Conservation (phyloP, 2,329 filamentous ascomycete genomes). For the Trichoderma brevicompactum region DNA sequence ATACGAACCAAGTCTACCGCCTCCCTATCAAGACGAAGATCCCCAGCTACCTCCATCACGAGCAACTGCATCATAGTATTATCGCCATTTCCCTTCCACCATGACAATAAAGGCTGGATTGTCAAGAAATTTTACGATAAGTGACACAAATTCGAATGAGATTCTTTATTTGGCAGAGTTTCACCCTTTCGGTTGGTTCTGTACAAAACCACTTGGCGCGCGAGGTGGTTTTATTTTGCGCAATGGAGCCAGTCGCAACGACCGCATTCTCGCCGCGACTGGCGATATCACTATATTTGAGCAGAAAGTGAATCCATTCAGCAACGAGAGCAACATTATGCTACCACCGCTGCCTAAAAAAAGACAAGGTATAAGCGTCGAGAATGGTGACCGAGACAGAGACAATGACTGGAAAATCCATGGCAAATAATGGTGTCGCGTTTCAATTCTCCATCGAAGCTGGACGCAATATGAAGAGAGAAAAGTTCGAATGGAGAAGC, state of each 20-base stretch:
- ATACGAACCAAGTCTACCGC: not conserved
- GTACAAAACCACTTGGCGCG: not conserved
- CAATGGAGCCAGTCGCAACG: not conserved
- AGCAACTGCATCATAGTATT: not conserved
- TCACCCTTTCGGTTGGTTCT: not conserved
- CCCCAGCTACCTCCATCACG: not conserved
- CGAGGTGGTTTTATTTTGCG: not conserved
- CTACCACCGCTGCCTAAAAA: not conserved
- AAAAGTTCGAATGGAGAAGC: not conserved
- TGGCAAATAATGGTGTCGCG: not conserved
- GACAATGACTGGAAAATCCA: not conserved
- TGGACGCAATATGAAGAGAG: not conserved
- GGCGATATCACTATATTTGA: slow-evolving; percentile 5
- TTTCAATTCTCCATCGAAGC: not conserved
- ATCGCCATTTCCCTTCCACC: not conserved
- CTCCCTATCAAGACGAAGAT: not conserved
- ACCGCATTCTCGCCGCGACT: not conserved
- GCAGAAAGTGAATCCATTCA: slow-evolving; percentile 1
- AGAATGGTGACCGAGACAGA: not conserved
- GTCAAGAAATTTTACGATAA: not conserved
- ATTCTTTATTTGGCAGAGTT: not conserved
- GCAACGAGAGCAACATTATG: slow-evolving; percentile 6
- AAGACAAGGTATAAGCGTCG: not conserved
- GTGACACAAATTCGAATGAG: not conserved
- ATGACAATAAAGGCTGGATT: slow-evolving; percentile 1